Base-by-base conservation (phyloP, 2,329 filamentous ascomycete species). In the Fusarium sp. region DNA sequence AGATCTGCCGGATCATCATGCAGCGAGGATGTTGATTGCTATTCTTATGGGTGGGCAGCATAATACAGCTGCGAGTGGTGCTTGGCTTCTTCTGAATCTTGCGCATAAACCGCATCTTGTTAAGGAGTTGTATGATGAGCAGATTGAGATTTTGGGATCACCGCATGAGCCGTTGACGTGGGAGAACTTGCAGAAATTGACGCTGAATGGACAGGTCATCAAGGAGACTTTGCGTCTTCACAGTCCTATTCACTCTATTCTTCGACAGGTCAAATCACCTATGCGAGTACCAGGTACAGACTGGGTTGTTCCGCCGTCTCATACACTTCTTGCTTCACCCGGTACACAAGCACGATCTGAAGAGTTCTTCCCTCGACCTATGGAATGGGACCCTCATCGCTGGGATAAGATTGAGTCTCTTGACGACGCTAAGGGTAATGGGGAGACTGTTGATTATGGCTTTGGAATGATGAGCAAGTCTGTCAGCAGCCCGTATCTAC, bases 381-480 rank as follows among this genome's bases (percentile, higher is more conserved):
- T 92, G 25, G 81, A 88, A 50, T 98, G 95, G 95, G 91, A 98
- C 79, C 95, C 95, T 36, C 94, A 95, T 82, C 92, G 95, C 31
- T 98, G 95, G 95, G 91, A 94, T 44, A 86, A 75, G 62, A 78
- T 86, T 3, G 75, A 67, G 7, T 29, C 66, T 2, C 15, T 79
- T 5, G 81, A 83, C 61, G 82, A 81, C 38, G 84, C 87, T 15
- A 86, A 87, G 27, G 88, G 89, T 18, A 88, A 91, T 76, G 87
- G 90, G 75, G 92, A 91, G 82, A 94, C 93, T 82, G 88, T 95
- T 57, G 95, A 98, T 79, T 98, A 97, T 79, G 95, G 95, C n/a
- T 98, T 97, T 81, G 95, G 95, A 62, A 84, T 97, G 60, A 93
- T 98, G 75, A 94, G 89, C 85, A 97, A 97, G 86, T 95, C 95